Evolutionary conservation across 345 rosid species (phyloP).

Genomic region (Populus alba): DNA sequence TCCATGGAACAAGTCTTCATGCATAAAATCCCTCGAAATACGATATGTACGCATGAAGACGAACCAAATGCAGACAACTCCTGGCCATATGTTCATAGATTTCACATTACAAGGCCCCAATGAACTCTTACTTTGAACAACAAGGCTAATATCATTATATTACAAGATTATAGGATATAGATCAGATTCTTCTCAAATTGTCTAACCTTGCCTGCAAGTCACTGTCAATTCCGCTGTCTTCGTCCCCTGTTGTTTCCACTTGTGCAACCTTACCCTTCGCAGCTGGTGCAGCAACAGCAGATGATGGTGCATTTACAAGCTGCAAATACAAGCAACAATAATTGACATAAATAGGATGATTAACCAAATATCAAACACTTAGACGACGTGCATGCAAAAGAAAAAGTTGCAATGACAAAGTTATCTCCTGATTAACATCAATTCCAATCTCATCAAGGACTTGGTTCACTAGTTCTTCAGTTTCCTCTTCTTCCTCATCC

Average conservation of each 20-base stretch:
- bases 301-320: constrained; percentile 84
- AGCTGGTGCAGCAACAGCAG: constrained; percentile 68
- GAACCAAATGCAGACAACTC: background rate
- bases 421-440: constrained; percentile 83
- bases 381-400: background rate
- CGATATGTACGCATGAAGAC: too few relatives aligned
- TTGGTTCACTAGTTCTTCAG: constrained; percentile 82
- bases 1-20: too few relatives aligned
- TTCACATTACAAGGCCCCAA: too few relatives aligned
- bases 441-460: constrained; percentile 93
- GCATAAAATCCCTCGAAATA: too few relatives aligned
- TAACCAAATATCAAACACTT: background rate
- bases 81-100: too few relatives aligned
- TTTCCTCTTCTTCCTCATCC: constrained; percentile 93
- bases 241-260: constrained; percentile 57
- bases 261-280: constrained; percentile 67
- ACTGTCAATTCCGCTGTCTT: constrained; percentile 70
- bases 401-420: background rate
- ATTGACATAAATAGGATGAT: background rate
- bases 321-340: constrained; percentile 21
- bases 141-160: constrained; percentile 14
- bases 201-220: constrained; percentile 89
- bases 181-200: constrained; percentile 75
- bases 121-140: constrained; percentile 1
- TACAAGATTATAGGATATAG: constrained; percentile 19